Conservation (phyloP, 2,329 filamentous ascomycete species). For the Neocucurbitaria cava region DNA sequence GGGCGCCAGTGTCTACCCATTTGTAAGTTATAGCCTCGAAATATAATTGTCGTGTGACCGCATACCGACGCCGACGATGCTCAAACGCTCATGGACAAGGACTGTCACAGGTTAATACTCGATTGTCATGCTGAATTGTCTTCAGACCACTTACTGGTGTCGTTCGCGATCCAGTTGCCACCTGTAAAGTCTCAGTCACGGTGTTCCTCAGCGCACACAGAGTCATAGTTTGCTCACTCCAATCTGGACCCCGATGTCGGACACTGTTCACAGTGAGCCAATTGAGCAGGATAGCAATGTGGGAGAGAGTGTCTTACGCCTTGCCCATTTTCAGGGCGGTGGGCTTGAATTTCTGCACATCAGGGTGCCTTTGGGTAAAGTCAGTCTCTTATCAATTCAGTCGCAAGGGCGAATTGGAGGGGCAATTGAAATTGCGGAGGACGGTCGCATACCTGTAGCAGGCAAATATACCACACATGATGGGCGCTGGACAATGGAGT, state of each 20-base stretch:
- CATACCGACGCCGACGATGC: conserved; percentile 94
- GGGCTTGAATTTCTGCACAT: conserved; percentile 96
- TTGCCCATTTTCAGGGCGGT: conserved; percentile 92
- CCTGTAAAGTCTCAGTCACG: conserved; percentile 61
- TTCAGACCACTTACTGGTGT: conserved; percentile 72
- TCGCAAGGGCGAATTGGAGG: conserved; percentile 28
- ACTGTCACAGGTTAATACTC: conserved; percentile 53
- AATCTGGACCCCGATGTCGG: conserved; percentile 96
- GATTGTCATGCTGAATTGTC: not conserved
- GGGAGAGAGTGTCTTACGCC: conserved; percentile 68
- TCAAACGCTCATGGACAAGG: conserved; percentile 95
- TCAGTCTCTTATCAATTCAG: conserved; percentile 36
- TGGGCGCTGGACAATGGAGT: conserved; percentile 45
- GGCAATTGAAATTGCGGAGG: conserved; percentile 27
- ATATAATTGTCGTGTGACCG: conserved; percentile 35
- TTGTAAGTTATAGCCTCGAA: conserved; percentile 24
- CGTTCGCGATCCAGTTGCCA: conserved; percentile 86
- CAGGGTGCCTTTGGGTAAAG: conserved; percentile 70
- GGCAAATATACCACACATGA: conserved; percentile 96
- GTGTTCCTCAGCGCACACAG: conserved; percentile 38
- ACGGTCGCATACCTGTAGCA: conserved; percentile 75
- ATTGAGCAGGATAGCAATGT: conserved; percentile 18
- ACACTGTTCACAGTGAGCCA: conserved; percentile 65
- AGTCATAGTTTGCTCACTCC: conserved; percentile 73
- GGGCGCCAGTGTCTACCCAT: conserved; percentile 82